These are phyloP conservation scores for Coemansia reversa DNA, from an alignment of 192 early-diverging fungal species.

Conservation along the genomic window DNA sequence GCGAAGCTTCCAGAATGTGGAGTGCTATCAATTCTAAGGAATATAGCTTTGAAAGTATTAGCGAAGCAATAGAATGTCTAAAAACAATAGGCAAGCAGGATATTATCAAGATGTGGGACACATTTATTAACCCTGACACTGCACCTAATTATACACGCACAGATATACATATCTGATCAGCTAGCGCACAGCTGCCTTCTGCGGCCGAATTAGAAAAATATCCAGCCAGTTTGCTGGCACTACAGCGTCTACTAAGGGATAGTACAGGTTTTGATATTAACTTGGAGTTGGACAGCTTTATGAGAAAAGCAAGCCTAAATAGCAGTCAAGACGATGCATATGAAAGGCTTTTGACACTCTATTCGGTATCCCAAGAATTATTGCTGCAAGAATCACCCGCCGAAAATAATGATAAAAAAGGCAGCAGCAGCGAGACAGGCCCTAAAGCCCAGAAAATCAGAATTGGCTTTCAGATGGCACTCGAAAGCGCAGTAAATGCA, in stretches of 20 bases:
- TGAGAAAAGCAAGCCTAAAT: background rate
- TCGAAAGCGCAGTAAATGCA: background rate
- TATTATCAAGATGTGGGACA: conserved; percentile 28
- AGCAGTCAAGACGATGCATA: background rate
- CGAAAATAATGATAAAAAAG: background rate
- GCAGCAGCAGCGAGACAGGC: too few relatives aligned
- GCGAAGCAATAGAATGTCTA: conserved; percentile 4
- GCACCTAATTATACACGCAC: conserved; percentile 18
- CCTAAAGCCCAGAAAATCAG: background rate
- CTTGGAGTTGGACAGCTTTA: background rate
- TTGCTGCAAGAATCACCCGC: background rate
- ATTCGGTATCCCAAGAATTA: background rate
- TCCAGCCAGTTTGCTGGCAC: conserved; percentile 1
- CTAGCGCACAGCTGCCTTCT: conserved; percentile 6
- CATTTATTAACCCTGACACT: conserved; percentile 25
- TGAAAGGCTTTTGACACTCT: background rate
- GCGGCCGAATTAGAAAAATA: conserved; percentile 1
- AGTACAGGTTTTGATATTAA: background rate
- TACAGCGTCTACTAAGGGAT: conserved; percentile 2
- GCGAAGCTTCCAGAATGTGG: conserved; percentile 66
- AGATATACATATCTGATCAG: conserved; percentile 14
- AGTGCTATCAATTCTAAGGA: conserved; percentile 57
- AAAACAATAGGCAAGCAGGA: conserved; percentile 12
- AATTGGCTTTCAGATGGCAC: too few relatives aligned
- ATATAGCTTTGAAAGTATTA: conserved; percentile 69